Evolutionary conservation across 352 stramenopile genomes (phyloP), one percentile per base, ranked within the genome.

Genomic region (Phytophthora pistaciae): DNA sequence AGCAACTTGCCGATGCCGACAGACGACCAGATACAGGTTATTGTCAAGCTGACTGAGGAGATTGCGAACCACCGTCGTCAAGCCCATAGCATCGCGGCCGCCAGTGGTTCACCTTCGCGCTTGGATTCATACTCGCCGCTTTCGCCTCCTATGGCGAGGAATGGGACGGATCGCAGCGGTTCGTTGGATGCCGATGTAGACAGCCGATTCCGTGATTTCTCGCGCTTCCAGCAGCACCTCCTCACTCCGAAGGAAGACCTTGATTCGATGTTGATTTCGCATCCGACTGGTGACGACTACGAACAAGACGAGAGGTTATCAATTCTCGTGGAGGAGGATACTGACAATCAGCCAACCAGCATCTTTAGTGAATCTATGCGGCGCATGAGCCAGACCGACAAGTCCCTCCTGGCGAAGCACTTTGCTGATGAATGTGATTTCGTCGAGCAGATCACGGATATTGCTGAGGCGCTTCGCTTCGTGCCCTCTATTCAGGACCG

Each of bases 391-490:
- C 77, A 91, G 13, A 81, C 87, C 0, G 88, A 96, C 70, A 94
- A 96, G 68, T 90, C 83, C 2, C 76, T 96, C 10, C 66, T 96
- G 27, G 88, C 88, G 2, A 91, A 94, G 60, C 87, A 95, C 64
- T 96, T 96, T 64, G 85, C 83, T 11, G 89, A 95, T 53, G 89
- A 97, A 66, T 95, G 90, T 56, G 84, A 94, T 57, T 97, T 97
- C 60, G 91, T 97, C 8, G 80, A 97, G 74, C 90, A 96, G 60
- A 93, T 97, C 54, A 97, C 90, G 2, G 87, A 94, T 55, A 94
- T 96, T 64, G 87, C 91, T 0, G 91, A 97, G 57, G 76, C 79
- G 3, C 66, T 97, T 49, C 88, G 91, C 4, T 95, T 96, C 40
- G 85, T 97, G n/a, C 82, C 88, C 13, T 88, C 84, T 36, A 80